Evolutionary conservation across 2,329 filamentous ascomycete species (phyloP), one percentile per base, ranked within the genome.

Genomic region (Xylaria sp.): DNA sequence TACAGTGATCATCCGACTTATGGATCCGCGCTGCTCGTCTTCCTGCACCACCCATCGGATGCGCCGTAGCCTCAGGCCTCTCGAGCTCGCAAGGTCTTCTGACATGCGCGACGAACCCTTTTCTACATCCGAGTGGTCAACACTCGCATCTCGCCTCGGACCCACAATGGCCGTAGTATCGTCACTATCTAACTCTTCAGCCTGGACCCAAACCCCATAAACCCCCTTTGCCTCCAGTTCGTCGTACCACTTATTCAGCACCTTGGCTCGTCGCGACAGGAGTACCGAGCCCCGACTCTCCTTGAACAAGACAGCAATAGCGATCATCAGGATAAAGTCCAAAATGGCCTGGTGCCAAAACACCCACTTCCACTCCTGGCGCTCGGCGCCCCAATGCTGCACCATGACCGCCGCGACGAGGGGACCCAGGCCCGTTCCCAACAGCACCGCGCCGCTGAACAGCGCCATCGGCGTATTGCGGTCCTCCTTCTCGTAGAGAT

Each of bases 391-490:
- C 1, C 83, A 78, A 46, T 83, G 78, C 34, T 89, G 75, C 0
- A 87, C 83, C 57, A 97, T 84, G 42, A 87, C 83, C 0, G 89
- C 84, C 4, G 82, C 82, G 0, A 92, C 75, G 6, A 96, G 67
- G 0, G 92, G 92, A 0, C 92, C 92, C 1, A 88, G 74, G 0
- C 91, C 91, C 0, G 91, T 95, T 0, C 91, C 93, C 8, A 88
- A 79, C 0, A 97, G 75, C 0, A 91, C 92, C 2, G 80, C 78
- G 0, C 88, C 90, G n/a, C 88, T 89, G 70, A 96, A 97, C 0
- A 96, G 69, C 0, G 91, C 88, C 93, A 97, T 96, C 0, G 92
- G 90, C 0, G 88, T 91, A 64, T 97, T 96, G 29, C 93, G 80
- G 41, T 90, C 86, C 54, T 89, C 76, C 8, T 90, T 85, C 44